Evolutionary conservation across 306 rosid species (phyloP).

Genomic region (Cyclanthera cordifolia): DNA sequence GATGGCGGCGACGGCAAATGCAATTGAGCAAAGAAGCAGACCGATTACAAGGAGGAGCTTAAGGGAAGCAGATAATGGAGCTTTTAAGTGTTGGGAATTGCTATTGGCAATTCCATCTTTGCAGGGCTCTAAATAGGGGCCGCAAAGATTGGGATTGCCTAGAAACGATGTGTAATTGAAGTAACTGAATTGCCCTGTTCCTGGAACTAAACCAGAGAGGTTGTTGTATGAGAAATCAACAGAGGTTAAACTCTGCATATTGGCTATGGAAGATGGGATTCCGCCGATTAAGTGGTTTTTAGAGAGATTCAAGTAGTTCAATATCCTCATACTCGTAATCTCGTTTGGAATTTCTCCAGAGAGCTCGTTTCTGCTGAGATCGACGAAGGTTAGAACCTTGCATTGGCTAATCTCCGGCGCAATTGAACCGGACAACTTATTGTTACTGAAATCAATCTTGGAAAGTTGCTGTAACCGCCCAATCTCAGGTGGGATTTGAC

Average conservation of each 20-base stretch:
- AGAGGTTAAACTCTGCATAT: slow-evolving; percentile 84
- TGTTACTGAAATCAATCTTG: slow-evolving; percentile 68
- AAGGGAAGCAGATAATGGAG: slow-evolving; percentile 28
- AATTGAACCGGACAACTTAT: slow-evolving; percentile 48
- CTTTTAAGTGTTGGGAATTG: slow-evolving; percentile 33
- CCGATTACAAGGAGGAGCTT: slow-evolving; percentile 22
- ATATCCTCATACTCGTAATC: slow-evolving; percentile 67
- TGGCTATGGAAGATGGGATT: slow-evolving; percentile 59
- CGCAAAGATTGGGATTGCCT: slow-evolving; percentile 74
- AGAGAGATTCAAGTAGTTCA: slow-evolving; percentile 74
- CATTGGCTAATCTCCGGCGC: slow-evolving; percentile 63
- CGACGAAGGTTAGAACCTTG: slow-evolving; percentile 69
- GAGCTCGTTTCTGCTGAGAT: slow-evolving; percentile 72
- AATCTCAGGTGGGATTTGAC: slow-evolving; percentile 63
- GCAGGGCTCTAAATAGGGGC: slow-evolving; percentile 80
- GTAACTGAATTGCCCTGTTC: slow-evolving; percentile 86
- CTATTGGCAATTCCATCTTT: slow-evolving; percentile 40
- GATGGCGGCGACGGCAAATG: slow-evolving; percentile 55
- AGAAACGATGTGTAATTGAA: slow-evolving; percentile 86
- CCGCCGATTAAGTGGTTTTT: slow-evolving; percentile 66
- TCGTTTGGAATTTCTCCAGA: slow-evolving; percentile 67
- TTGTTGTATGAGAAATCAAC: slow-evolving; percentile 89
- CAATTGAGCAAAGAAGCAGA: slow-evolving; percentile 13
- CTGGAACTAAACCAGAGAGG: slow-evolving; percentile 94
- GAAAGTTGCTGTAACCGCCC: slow-evolving; percentile 76